phyloP scores from a whole-genome alignment of 2,329 filamentous ascomycete species.

The Alternaria sp. region DNA sequence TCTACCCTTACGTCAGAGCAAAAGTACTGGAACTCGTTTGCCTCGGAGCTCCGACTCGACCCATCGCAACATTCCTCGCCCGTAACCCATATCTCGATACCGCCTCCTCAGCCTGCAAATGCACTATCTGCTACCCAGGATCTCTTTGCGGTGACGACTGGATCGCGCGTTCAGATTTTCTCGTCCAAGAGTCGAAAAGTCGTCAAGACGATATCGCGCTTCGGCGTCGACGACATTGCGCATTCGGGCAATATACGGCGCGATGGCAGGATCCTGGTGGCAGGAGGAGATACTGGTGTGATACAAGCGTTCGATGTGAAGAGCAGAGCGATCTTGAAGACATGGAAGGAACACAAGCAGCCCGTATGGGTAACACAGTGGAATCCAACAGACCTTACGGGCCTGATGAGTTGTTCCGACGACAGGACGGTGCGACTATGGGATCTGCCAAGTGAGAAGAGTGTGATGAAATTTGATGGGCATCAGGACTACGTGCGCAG shows the following conservation, averaged over 20 bases:
- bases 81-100: slow-evolving; percentile 86
- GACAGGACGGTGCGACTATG: slow-evolving; percentile 92
- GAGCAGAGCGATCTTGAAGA: slow-evolving; percentile 90
- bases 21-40: slow-evolving; percentile 95
- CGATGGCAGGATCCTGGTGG: slow-evolving; percentile 88
- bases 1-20: slow-evolving; percentile 89
- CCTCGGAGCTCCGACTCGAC: slow-evolving; percentile 81
- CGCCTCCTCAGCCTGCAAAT: slow-evolving; percentile 57
- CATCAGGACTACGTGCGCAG: slow-evolving; percentile 92
- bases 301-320: slow-evolving; percentile 95
- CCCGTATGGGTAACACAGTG: slow-evolving; percentile 92
- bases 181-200: slow-evolving; percentile 90
- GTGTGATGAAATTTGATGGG: slow-evolving; percentile 79
- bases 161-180: slow-evolving; percentile 91
- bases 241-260: slow-evolving; percentile 87
- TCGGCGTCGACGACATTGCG: slow-evolving; percentile 79
- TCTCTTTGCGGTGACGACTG: slow-evolving; percentile 92
- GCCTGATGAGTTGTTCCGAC: slow-evolving; percentile 87
- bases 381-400: slow-evolving; percentile 86
- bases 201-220: slow-evolving; percentile 91
- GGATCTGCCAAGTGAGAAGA: slow-evolving; percentile 85
- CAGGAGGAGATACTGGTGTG: slow-evolving; percentile 88
- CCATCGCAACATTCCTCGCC: slow-evolving; percentile 90
- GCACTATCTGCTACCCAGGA: slow-evolving; percentile 60
- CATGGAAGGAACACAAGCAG: slow-evolving; percentile 93